These are phyloP conservation scores for Paramecium primaurelia DNA, from an alignment of 73 alveolate species.

Conservation along the genomic window DNA sequence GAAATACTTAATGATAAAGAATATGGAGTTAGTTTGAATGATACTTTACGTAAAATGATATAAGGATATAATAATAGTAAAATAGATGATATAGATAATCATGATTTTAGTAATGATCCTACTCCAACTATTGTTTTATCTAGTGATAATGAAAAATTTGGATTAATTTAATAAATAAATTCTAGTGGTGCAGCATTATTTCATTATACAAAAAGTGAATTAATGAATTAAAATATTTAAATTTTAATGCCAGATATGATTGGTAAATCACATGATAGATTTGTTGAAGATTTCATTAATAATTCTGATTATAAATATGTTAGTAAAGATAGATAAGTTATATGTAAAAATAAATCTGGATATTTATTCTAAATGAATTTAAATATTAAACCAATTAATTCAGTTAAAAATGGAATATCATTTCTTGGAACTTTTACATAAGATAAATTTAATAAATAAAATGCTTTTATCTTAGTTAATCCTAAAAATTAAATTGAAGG, in stretches of 20 bases:
- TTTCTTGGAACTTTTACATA: neutral
- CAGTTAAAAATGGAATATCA: conserved; percentile 28
- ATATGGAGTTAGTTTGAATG: neutral
- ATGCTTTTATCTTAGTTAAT: neutral
- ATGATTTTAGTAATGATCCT: conserved; percentile 29
- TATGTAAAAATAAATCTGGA: neutral
- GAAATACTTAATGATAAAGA: conserved; percentile 15
- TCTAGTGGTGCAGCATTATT: neutral
- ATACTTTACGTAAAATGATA: neutral
- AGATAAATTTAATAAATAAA: neutral
- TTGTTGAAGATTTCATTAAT: neutral
- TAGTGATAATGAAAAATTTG: conserved; percentile 17
- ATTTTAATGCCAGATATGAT: conserved; percentile 3
- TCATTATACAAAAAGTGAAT: conserved; percentile 4
- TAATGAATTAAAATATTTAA: neutral
- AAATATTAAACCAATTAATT: conserved; percentile 7
- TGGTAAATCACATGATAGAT: conserved; percentile 21
- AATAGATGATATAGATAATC: conserved; percentile 36
- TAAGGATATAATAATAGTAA: neutral
- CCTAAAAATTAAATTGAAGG: neutral
- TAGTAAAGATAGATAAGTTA: conserved; percentile 2
- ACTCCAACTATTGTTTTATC: conserved; percentile 9
- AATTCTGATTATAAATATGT: neutral
- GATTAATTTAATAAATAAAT: neutral
- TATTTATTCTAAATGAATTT: neutral